Percentiles rank a stretch among this genome's conserved stretches.
Conservation (phyloP, 257 asterid genomes). For the Anisodus tanguticus region DNA sequence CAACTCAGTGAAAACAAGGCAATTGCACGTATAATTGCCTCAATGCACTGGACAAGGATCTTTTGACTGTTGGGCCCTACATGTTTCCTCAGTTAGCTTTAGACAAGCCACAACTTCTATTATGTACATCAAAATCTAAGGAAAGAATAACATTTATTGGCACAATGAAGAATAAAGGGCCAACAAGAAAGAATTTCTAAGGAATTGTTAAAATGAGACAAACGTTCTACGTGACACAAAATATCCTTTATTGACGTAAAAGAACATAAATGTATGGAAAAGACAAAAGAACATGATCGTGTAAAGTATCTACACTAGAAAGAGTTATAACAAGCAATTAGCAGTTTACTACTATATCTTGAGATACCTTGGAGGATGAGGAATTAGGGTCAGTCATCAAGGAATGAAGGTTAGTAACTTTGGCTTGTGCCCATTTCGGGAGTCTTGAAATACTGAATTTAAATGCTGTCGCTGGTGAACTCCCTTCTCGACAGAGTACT, state of each 20-base stretch:
- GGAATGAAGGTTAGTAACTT: constrained; percentile 42
- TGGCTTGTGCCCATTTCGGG: constrained; percentile 69
- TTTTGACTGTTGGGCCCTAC: constrained; percentile 6
- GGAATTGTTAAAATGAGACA: neutral
- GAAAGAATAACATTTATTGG: neutral
- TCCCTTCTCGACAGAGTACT: constrained; percentile 35
- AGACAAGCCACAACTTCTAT: neutral
- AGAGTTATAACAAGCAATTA: neutral
- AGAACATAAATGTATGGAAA: neutral
- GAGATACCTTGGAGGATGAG: constrained; percentile 49
- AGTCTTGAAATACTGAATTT: constrained; percentile 70
- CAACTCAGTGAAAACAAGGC: neutral
- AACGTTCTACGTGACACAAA: neutral
- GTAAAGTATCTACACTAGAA: neutral
- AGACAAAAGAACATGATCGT: neutral
- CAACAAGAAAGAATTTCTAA: neutral
- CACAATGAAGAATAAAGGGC: neutral
- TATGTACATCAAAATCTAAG: constrained; percentile 2
- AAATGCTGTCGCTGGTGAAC: constrained; percentile 44
- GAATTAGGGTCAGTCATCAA: constrained; percentile 35
- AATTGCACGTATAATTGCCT: neutral
- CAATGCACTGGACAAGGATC: neutral
- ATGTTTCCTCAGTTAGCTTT: constrained; percentile 21
- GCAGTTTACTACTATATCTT: constrained; percentile 22
- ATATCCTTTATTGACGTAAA: neutral